These are phyloP conservation scores for Verticillium nonalfalfae DNA, from an alignment of 2,329 filamentous ascomycete species.

Conservation along the genomic window DNA sequence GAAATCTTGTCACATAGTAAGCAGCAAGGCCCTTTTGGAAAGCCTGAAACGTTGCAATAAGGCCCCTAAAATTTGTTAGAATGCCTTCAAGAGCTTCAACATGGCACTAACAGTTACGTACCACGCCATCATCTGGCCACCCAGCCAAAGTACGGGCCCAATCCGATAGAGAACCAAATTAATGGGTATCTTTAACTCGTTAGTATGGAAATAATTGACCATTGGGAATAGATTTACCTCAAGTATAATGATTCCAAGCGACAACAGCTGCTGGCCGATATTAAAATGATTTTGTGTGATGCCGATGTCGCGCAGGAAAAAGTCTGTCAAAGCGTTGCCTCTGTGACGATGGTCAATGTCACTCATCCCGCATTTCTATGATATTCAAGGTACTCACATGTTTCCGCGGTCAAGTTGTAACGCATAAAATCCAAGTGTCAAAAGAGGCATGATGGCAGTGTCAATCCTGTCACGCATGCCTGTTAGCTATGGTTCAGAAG, in stretches of 20 bases:
- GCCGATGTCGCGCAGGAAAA: conserved; percentile 40
- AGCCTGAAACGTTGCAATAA: conserved; percentile 27
- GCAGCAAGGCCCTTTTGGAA: conserved; percentile 23
- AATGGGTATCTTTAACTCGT: conserved; percentile 27
- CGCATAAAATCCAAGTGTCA: conserved; percentile 37
- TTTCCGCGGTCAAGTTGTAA: conserved; percentile 29
- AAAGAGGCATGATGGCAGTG: conserved; percentile 34
- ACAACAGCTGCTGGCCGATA: conserved; percentile 42
- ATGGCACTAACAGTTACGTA: conserved; percentile 21
- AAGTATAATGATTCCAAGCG: conserved; percentile 37
- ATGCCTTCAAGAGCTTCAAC: conserved; percentile 20
- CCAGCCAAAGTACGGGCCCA: conserved; percentile 39
- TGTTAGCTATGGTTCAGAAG: neutral
- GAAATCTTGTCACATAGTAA: conserved; percentile 29
- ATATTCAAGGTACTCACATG: conserved; percentile 19
- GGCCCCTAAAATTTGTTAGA: conserved; percentile 18
- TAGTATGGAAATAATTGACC: neutral
- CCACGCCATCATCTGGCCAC: conserved; percentile 34
- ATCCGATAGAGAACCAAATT: conserved; percentile 41
- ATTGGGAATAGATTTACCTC: conserved; percentile 16
- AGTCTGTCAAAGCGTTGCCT: conserved; percentile 9
- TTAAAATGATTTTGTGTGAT: conserved; percentile 46
- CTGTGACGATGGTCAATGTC: neutral
- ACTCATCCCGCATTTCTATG: too few species aligned
- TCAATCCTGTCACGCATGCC: conserved; percentile 29